Evolutionary conservation across 768 basidiomycete species (phyloP).

Genomic region (Guyanaporus albipodus): DNA sequence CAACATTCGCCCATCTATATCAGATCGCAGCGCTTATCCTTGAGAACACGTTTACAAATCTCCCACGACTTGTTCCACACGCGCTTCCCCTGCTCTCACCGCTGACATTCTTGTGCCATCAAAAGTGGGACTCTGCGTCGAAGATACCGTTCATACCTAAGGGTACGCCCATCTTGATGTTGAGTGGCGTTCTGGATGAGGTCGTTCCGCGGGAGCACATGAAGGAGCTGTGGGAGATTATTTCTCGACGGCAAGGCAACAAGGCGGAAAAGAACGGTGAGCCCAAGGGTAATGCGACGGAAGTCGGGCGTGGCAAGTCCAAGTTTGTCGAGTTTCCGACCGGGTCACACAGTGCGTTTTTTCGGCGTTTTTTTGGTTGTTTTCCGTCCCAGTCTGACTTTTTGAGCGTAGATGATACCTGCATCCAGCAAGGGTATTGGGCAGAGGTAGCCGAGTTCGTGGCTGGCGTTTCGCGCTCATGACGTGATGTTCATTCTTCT

Average conservation of each 20-base stretch:
- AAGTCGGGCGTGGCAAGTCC: slow-evolving; percentile 50
- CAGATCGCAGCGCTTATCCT: slow-evolving; percentile 78
- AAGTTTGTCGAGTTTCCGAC: slow-evolving; percentile 53
- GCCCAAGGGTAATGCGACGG: slow-evolving; percentile 36
- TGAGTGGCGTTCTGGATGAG: slow-evolving; percentile 63
- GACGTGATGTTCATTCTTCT: neutral
- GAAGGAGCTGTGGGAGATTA: slow-evolving; percentile 62
- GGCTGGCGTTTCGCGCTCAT: slow-evolving; percentile 16
- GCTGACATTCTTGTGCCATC: slow-evolving; percentile 76
- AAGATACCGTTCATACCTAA: slow-evolving; percentile 61
- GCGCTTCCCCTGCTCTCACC: slow-evolving; percentile 71
- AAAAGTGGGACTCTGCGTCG: slow-evolving; percentile 81
- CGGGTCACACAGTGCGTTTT: slow-evolving; percentile 52
- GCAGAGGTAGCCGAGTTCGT: slow-evolving; percentile 47
- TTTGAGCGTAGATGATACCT: slow-evolving; percentile 57
- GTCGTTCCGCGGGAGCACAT: slow-evolving; percentile 54
- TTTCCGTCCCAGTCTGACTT: neutral
- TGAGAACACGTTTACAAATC: slow-evolving; percentile 91
- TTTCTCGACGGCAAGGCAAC: slow-evolving; percentile 44
- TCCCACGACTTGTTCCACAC: slow-evolving; percentile 77
- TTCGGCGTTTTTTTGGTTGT: neutral
- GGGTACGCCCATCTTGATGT: slow-evolving; percentile 72
- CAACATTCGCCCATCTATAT: neutral
- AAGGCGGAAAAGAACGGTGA: slow-evolving; percentile 16
- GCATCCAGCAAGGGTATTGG: slow-evolving; percentile 54